Base-by-base conservation (phyloP, 2,329 filamentous ascomycete species). In the Kalmusia sp. region DNA sequence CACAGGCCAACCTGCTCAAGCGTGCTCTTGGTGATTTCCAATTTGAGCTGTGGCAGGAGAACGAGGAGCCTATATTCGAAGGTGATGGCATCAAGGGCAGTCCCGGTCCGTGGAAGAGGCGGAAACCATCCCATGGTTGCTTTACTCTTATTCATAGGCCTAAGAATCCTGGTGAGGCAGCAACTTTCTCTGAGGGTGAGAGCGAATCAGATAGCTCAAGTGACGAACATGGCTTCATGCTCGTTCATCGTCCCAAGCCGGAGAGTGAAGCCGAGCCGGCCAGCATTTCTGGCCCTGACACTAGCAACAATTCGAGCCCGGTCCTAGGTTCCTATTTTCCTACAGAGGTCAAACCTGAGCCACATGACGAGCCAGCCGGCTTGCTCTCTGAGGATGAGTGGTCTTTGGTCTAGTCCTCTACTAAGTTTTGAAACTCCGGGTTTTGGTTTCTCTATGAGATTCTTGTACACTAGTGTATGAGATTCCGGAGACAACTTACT, bases 221-320 rank as follows among this genome's bases (percentile, higher is more conserved):
- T 31, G 64, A 66, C 28, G 65, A 68, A 17, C 52, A 61, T 6
- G 67, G 63, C 24, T 70, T 64, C 47, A 57, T 59, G 1, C 25
- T 69, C 12, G 60, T 70, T 4, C 55, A 57, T 43, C 55, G 58
- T 15, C 64, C 64, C 17, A 62, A 58, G 17, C 12, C 7, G 28
- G 31, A 37, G 44, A 5, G 12, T 22, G n/a, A 24, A 15, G 15
- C 15, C 17, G 14, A 39, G 9, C 15, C 22, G 22, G n/a, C 34
- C 2, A 27, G 24, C 8, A 17, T 14, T 1, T 14, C 9, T 12
- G 15, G 25, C 19, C 35, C 41, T 11, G 15, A 37, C 17, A 43
- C 56, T 5, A 49, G 51, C 19, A 40, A 41, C 3, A 51, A 59
- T 46, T 62, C 57, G 6, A 60, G 57, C 17, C 58, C 54, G 1